These are phyloP conservation scores for Alloteropsis angusta DNA, from an alignment of 202 grass and related monocot species.

Conservation along the genomic window DNA sequence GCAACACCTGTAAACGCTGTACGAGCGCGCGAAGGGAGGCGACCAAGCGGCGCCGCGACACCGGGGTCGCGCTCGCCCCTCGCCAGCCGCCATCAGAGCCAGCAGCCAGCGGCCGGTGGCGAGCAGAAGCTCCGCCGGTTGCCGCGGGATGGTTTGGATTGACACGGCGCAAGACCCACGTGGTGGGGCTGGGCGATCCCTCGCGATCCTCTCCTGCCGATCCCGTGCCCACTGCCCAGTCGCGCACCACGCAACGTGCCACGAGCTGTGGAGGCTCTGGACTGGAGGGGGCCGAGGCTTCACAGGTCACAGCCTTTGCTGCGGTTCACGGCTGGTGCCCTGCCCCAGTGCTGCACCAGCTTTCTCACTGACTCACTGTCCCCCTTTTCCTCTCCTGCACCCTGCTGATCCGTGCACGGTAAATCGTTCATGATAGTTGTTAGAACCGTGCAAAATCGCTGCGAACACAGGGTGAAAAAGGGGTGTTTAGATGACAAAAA, in stretches of 20 bases:
- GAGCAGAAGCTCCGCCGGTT: not conserved
- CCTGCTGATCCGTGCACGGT: not conserved
- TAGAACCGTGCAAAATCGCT: not conserved
- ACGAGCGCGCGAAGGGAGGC: not conserved
- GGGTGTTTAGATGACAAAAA: too few species aligned
- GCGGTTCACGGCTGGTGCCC: not conserved
- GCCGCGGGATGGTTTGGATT: not conserved
- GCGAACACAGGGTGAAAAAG: not conserved
- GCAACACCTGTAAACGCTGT: not conserved
- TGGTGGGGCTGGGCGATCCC: constrained; percentile 21
- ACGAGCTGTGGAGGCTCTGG: not conserved
- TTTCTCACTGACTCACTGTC: not conserved
- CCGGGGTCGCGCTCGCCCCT: not conserved
- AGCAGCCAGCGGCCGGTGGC: not conserved
- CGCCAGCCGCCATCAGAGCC: not conserved
- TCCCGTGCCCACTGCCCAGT: not conserved
- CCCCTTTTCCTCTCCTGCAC: not conserved
- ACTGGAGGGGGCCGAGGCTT: not conserved
- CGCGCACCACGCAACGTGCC: not conserved
- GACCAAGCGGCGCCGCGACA: not conserved
- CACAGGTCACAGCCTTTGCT: not conserved
- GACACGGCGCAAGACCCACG: constrained; percentile 6
- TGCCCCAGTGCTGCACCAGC: not conserved
- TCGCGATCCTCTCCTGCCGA: too few species aligned
- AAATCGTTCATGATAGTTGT: not conserved